Evolutionary conservation across 768 basidiomycete species (phyloP).

Genomic region (Auricularia auricula-judae): DNA sequence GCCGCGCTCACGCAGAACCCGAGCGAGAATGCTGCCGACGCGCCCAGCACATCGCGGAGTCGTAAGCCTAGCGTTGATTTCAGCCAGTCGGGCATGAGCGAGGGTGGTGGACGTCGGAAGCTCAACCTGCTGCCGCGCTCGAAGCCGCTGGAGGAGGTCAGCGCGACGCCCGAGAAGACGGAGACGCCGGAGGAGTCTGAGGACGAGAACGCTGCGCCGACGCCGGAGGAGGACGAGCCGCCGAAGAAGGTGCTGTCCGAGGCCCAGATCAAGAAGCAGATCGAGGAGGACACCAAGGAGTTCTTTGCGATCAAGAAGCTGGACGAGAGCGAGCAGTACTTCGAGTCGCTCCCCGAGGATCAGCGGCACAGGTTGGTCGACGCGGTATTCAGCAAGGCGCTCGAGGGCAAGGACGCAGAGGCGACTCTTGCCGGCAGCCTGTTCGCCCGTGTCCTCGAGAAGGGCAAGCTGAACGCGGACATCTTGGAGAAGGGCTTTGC

Average conservation of each 20-base stretch:
- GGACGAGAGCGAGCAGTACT: conserved; percentile 82
- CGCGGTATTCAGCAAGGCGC: conserved; percentile 57
- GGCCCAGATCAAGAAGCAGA: conserved; percentile 59
- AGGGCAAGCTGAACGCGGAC: conserved; percentile 44
- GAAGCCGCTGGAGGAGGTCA: conserved; percentile 39
- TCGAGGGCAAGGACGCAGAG: conserved; percentile 76
- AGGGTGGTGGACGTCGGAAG: conserved; percentile 43
- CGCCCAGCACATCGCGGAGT: conserved; percentile 36
- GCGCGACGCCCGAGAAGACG: conserved; percentile 23
- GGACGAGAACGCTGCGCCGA: conserved; percentile 19
- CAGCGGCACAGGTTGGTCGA: conserved; percentile 61
- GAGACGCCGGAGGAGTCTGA: conserved; percentile 40
- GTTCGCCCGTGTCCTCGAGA: conserved; percentile 51
- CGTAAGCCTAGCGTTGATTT: conserved; percentile 43
- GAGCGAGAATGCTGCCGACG: conserved; percentile 43
- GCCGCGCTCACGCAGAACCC: conserved; percentile 60
- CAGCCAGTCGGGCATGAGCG: conserved; percentile 31
- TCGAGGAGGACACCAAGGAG: conserved; percentile 75
- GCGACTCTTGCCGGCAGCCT: conserved; percentile 68
- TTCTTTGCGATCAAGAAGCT: conserved; percentile 77
- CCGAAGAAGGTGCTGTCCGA: conserved; percentile 42
- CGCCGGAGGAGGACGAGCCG: conserved; percentile 30
- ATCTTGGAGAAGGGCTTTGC: conserved; percentile 68
- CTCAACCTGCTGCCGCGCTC: conserved; percentile 71
- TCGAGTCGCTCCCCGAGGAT: conserved; percentile 55